Conservation (phyloP, 2,329 filamentous ascomycete genomes). For the Fonsecaea monophora region DNA sequence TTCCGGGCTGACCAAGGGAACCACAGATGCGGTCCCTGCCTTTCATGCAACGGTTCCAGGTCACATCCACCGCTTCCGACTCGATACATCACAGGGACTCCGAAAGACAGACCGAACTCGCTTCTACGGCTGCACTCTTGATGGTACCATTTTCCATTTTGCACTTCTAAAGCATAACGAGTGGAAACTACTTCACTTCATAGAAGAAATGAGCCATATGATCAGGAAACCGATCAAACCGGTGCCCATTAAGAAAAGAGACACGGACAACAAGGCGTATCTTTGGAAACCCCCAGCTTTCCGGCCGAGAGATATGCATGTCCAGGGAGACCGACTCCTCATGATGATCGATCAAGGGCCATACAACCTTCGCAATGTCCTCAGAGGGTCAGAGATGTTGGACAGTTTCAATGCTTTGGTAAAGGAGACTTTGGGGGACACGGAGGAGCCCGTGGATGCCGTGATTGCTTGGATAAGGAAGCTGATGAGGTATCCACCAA, state of each 20-base stretch:
- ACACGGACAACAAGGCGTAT: slow-evolving; percentile 16
- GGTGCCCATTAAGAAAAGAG: slow-evolving; percentile 22
- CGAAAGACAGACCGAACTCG: slow-evolving; percentile 15
- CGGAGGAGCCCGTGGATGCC: slow-evolving; percentile 29
- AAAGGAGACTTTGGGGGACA: slow-evolving; percentile 24
- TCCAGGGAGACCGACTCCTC: slow-evolving; percentile 35
- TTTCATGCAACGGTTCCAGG: slow-evolving; percentile 37
- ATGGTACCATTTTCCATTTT: slow-evolving; percentile 74
- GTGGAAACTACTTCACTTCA: slow-evolving; percentile 72
- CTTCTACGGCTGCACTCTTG: slow-evolving; percentile 70
- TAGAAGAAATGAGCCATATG: slow-evolving; percentile 71
- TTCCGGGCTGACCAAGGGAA: slow-evolving; percentile 26
- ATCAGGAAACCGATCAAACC: slow-evolving; percentile 43
- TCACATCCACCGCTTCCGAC: slow-evolving; percentile 30
- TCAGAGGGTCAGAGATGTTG: slow-evolving; percentile 23
- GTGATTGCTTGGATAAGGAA: slow-evolving; percentile 35
- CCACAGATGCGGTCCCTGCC: slow-evolving; percentile 22
- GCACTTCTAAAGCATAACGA: slow-evolving; percentile 67
- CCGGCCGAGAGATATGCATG: slow-evolving; percentile 33
- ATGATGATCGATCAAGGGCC: slow-evolving; percentile 39
- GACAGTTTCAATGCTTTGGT: slow-evolving; percentile 27
- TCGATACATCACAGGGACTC: slow-evolving; percentile 14
- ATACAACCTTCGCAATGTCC: slow-evolving; percentile 33
- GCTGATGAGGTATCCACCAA: slow-evolving; percentile 30
- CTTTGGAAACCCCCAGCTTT: slow-evolving; percentile 16